Percentiles rank a stretch among this genome's conserved stretches.
Evolutionary conservation across 2,329 filamentous ascomycete genomes (phyloP).

Genomic region (Botrytis sinoallii): DNA sequence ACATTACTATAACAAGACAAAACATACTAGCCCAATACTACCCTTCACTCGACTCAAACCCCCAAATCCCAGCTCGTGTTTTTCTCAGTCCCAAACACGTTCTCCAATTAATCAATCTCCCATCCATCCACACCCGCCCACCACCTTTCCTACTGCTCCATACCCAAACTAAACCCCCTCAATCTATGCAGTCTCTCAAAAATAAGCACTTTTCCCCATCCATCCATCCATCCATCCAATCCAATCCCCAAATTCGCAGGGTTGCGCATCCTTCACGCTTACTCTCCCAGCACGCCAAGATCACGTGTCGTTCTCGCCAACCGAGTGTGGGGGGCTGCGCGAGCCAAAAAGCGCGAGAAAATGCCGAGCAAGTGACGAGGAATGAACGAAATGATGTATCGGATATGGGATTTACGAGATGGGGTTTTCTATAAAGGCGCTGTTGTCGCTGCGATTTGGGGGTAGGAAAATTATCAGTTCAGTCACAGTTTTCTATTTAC

Average conservation of each 20-base stretch:
- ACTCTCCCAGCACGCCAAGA: neutral
- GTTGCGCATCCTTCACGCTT: neutral
- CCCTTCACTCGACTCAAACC: neutral
- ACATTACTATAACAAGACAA: neutral
- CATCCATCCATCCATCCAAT: neutral
- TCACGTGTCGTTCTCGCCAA: neutral
- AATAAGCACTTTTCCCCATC: neutral
- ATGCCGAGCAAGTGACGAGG: neutral
- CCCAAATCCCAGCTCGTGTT: neutral
- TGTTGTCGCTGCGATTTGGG: neutral
- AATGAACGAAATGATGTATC: neutral
- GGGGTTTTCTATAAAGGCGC: neutral
- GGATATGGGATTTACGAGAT: neutral
- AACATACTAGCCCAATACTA: neutral
- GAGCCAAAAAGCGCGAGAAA: slow-evolving; percentile 10
- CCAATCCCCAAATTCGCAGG: neutral
- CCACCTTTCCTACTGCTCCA: neutral
- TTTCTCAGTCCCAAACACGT: neutral
- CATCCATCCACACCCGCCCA: neutral
- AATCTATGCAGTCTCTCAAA: neutral
- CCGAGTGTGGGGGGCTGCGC: neutral
- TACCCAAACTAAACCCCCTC: neutral
- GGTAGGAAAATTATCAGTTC: neutral
- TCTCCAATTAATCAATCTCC: neutral
- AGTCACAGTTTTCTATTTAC: neutral